phyloP scores from a whole-genome alignment of 2,329 filamentous ascomycete species.

The Sporothrix humicola region DNA sequence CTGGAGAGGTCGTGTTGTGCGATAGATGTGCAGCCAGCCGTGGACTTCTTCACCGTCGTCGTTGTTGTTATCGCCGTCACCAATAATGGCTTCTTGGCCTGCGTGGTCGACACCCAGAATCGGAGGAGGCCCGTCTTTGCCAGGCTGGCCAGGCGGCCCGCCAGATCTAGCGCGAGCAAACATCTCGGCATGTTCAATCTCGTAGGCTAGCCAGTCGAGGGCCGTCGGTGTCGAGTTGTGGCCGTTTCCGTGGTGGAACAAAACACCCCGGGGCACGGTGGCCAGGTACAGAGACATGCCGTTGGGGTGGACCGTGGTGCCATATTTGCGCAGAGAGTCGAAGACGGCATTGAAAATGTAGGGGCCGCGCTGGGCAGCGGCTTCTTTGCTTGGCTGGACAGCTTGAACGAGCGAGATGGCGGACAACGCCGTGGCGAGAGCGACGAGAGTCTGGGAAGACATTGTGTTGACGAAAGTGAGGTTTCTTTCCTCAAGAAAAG shows the following conservation, averaged over 20 bases:
- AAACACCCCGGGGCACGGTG: slow-evolving; percentile 65
- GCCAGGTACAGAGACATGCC: slow-evolving; percentile 74
- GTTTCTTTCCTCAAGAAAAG: not conserved
- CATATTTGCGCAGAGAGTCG: slow-evolving; percentile 65
- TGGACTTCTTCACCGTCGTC: slow-evolving; percentile 32
- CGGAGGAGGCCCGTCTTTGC: not conserved
- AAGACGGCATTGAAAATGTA: slow-evolving; percentile 63
- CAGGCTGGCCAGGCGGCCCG: not conserved
- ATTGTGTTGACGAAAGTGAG: not conserved
- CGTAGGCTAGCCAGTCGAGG: slow-evolving; percentile 74
- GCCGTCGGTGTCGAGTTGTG: slow-evolving; percentile 54
- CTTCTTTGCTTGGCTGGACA: slow-evolving; percentile 27
- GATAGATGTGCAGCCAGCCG: slow-evolving; percentile 72
- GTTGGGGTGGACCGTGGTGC: slow-evolving; percentile 73
- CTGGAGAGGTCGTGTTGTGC: slow-evolving; percentile 60
- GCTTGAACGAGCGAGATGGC: slow-evolving; percentile 3
- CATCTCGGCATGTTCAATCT: slow-evolving; percentile 72
- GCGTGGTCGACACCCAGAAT: not conserved
- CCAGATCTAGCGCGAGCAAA: slow-evolving; percentile 57
- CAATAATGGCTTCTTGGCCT: slow-evolving; percentile 4
- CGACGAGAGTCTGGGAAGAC: slow-evolving; percentile 22
- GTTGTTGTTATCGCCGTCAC: not conserved
- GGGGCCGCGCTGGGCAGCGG: slow-evolving; percentile 40
- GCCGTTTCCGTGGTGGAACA: slow-evolving; percentile 69
- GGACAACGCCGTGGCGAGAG: not conserved